Conservation (phyloP, 2,329 filamentous ascomycete genomes). For the Penicillium sp. region DNA sequence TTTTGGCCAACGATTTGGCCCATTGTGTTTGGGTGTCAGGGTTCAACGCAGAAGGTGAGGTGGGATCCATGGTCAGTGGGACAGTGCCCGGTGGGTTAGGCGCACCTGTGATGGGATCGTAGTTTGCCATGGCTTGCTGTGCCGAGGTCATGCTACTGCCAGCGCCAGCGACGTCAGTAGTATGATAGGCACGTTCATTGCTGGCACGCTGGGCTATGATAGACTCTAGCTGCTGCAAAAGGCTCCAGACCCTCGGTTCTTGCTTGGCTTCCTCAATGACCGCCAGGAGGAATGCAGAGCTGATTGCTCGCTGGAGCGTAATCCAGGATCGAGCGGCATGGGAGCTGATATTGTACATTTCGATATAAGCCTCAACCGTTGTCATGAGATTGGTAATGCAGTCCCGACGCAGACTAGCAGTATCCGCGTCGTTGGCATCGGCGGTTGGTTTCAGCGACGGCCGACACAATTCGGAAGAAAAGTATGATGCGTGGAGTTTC, state of each 20-base stretch:
- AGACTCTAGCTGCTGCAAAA: constrained; percentile 46
- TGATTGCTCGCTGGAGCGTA: constrained; percentile 50
- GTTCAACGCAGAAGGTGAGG: constrained; percentile 30
- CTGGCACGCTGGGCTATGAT: constrained; percentile 48
- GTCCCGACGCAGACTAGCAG: constrained; percentile 50
- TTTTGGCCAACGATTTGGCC: constrained; percentile 50
- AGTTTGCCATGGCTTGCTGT: constrained; percentile 20
- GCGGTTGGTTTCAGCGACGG: constrained; percentile 59
- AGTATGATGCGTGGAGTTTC: constrained; percentile 64
- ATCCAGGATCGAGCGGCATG: constrained; percentile 52
- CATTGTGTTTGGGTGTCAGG: constrained; percentile 47
- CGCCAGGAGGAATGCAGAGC: constrained; percentile 50
- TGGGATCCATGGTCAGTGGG: constrained; percentile 29
- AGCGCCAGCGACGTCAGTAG: constrained; percentile 15
- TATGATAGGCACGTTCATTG: constrained; percentile 35
- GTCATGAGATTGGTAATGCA: constrained; percentile 59
- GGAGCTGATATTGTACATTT: constrained; percentile 50
- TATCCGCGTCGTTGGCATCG: constrained; percentile 45
- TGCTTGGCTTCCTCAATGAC: constrained; percentile 49
- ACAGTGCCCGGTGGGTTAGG: constrained; percentile 33
- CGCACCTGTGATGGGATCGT: constrained; percentile 33
- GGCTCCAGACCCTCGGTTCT: constrained; percentile 41
- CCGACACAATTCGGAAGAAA: constrained; percentile 63
- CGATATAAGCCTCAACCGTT: constrained; percentile 63
- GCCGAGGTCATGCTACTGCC: constrained; percentile 23